Base-by-base conservation (phyloP, 192 early-diverging fungal genomes). In the Fimicolochytrium jonesii region DNA sequence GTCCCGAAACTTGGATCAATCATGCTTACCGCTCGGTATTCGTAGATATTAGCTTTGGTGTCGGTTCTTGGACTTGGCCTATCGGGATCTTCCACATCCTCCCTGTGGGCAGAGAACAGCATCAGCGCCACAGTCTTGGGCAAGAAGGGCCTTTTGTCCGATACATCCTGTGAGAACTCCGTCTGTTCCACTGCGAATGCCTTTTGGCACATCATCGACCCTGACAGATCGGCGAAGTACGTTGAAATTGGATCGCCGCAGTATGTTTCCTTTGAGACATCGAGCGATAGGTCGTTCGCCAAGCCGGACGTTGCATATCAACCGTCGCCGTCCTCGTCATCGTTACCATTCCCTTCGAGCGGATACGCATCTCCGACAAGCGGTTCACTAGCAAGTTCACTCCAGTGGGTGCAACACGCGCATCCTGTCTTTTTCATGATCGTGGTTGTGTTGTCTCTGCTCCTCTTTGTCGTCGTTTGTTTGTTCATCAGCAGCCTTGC, bases 161-260 rank as follows among this genome's bases (percentile, higher is more conserved):
- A 29, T 51, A 36, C 47, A 18, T 34, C 45, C 13, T 66, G 60
- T 42, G 64, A 75, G 34, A 44, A 67, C 33, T 57, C 73, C 3
- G 59, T 75, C 52, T 62, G 59, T 39, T 63, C 53, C 5, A 72
- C 69, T 13, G 69, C 69, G 18, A 66, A 71, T 18, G 56, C 64
- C 6, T 77, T 86, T 43, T 86, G 84, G 84, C 31, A 66, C 9
- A 55, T 66, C 10, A 66, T 86, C 3, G 80, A 86, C 65, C 79
- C 77, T 9, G 39, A 41, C n/a, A 35, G 73, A 17, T 56, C 50
- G 6, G 73, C 73, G 34, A 73, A 66, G 33, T 84, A 76, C 64
- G 39, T 82, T 28, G 79, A 84, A 56, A 72, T 86, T n/a, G 64
- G 76, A 9, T 49, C 72, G 1, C 67, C 73, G 2, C 22, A 51